A percentile compares a stretch with the other conserved stretches of the same genome.
These are phyloP conservation scores for Sphaceloma murrayae DNA, from an alignment of 2,329 filamentous ascomycete genomes.

Conservation along the genomic window DNA sequence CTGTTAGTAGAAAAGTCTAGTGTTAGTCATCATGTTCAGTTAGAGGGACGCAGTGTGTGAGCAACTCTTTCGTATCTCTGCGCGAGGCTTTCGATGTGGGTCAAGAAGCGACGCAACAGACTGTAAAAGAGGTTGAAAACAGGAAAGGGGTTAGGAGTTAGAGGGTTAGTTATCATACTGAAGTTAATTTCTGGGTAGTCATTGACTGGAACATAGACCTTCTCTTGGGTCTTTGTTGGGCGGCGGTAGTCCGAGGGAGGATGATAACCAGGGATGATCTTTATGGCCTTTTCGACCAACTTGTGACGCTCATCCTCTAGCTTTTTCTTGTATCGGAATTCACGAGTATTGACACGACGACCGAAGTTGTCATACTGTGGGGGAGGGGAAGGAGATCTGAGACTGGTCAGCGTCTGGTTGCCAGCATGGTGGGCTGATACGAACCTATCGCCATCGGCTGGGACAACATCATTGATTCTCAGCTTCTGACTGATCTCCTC, in stretches of 20 bases:
- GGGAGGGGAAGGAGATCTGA: conserved; percentile 84
- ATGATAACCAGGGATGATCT: conserved; percentile 98
- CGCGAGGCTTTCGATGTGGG: conserved; percentile 2
- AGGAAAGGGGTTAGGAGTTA: conserved; percentile 33
- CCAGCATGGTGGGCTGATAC: conserved; percentile 30
- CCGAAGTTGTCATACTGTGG: conserved; percentile 99
- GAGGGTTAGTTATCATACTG: conserved; percentile 99
- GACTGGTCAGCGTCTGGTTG: conserved; percentile 8
- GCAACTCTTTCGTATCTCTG: conserved; percentile 2
- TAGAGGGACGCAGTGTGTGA: neutral
- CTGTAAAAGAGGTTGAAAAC: conserved; percentile 1
- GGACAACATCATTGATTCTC: conserved; percentile 96
- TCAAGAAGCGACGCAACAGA: conserved; percentile 6
- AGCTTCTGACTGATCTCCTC: conserved; percentile 99
- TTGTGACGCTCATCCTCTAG: conserved; percentile 99
- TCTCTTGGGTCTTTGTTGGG: conserved; percentile 99
- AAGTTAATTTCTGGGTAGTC: conserved; percentile 99
- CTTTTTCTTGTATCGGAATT: conserved; percentile 95
- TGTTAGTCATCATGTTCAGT: conserved; percentile 60
- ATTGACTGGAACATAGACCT: conserved; percentile 99
- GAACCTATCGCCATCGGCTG: conserved; percentile 89
- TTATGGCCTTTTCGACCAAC: conserved; percentile 97
- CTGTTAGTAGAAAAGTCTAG: conserved; percentile 77
- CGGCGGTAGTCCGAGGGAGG: conserved; percentile 96
- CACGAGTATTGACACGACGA: conserved; percentile 97